Evolutionary conservation across 495 filamentous ascomycete genomes (phyloP).

Genomic region (Xylaria sp.): DNA sequence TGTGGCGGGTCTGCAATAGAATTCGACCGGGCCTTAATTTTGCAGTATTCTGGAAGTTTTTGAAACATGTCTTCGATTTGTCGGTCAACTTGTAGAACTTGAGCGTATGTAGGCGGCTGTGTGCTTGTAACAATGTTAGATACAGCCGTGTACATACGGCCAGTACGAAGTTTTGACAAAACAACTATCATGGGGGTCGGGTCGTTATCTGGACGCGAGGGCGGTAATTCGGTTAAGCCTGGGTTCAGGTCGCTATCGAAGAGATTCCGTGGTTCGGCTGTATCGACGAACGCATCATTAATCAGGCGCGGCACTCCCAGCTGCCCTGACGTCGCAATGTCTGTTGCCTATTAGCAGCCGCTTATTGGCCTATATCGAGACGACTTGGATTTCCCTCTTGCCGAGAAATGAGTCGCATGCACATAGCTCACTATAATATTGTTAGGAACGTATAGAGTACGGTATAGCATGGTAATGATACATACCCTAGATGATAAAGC

Average conservation of each 20-base stretch:
- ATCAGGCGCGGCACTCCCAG: constrained; percentile 49
- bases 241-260: constrained; percentile 48
- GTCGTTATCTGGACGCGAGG: constrained; percentile 46
- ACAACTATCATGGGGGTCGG: constrained; percentile 35
- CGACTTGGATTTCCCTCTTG: neutral
- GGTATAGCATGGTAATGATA: neutral
- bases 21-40: constrained; percentile 29
- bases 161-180: constrained; percentile 39
- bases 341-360: constrained; percentile 27
- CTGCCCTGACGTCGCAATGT: constrained; percentile 45
- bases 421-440: constrained; percentile 12
- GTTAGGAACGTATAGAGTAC: constrained; percentile 3
- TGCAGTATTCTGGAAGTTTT: constrained; percentile 35
- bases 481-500: constrained; percentile 40
- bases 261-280: constrained; percentile 47
- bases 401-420: constrained; percentile 7
- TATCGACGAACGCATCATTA: constrained; percentile 41
- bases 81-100: constrained; percentile 43
- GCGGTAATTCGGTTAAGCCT: constrained; percentile 41
- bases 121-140: constrained; percentile 33
- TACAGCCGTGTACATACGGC: constrained; percentile 36
- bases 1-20: constrained; percentile 40
- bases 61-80: constrained; percentile 37
- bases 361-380: neutral
- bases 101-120: constrained; percentile 37